These are phyloP conservation scores for Cymbopogon flexuosus DNA, from an alignment of 202 grass and related monocot species.

Conservation along the genomic window DNA sequence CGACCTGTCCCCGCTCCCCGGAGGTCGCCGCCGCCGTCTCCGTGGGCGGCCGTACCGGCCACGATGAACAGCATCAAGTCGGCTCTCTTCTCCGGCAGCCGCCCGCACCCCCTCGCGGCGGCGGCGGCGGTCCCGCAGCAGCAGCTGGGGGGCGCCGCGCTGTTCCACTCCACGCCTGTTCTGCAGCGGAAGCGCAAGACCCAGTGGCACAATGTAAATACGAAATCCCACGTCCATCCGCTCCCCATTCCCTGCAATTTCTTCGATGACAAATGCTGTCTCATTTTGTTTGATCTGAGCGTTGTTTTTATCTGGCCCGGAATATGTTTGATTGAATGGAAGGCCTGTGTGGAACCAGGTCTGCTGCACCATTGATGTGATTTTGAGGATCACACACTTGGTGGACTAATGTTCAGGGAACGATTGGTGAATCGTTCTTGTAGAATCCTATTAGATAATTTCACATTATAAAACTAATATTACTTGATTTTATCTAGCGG, in stretches of 20 bases:
- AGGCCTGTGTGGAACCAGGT: constrained; percentile 19
- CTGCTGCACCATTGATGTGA: neutral
- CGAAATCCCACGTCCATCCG: constrained; percentile 25
- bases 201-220: constrained; percentile 46
- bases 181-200: constrained; percentile 59
- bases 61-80: constrained; percentile 41
- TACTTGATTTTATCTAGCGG: neutral
- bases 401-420: neutral
- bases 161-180: constrained; percentile 60
- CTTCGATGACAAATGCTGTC: neutral
- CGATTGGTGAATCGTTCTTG: neutral
- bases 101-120: neutral
- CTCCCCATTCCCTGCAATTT: neutral
- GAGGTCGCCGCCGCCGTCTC: constrained; percentile 3
- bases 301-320: neutral
- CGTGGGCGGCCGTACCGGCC: neutral
- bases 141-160: constrained; percentile 33
- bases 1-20: neutral
- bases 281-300: neutral
- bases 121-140: neutral
- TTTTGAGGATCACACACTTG: neutral
- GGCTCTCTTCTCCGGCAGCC: constrained; percentile 30
- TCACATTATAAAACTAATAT: neutral
- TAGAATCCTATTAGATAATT: neutral
- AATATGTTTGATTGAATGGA: constrained; percentile 52